Evolutionary conservation across 225 moss, liverwort and hornwort genomes (phyloP).

Genomic region (Thuidium tamariscinum): DNA sequence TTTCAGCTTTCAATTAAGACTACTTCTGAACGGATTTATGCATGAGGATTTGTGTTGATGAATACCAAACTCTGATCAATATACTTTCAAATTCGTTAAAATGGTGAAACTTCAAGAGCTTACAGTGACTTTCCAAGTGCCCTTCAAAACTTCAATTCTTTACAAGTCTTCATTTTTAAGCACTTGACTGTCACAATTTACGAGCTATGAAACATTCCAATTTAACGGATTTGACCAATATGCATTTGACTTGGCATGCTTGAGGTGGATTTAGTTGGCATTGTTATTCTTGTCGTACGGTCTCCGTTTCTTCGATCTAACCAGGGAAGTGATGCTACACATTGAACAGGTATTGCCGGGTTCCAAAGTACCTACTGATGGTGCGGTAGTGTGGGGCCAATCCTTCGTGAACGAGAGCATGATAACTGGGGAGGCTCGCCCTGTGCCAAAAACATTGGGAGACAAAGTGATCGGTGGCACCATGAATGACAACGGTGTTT

Average conservation of each 20-base stretch:
- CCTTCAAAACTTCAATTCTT: too few species aligned
- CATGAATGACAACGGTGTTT: slow-evolving; percentile 89
- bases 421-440: slow-evolving; percentile 97
- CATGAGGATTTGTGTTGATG: neutral
- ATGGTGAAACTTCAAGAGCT: neutral
- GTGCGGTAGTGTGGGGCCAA: slow-evolving; percentile 75
- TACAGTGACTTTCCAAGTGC: neutral
- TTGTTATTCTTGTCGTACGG: neutral
- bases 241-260: neutral
- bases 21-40: neutral
- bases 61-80: neutral
- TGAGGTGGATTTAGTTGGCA: neutral
- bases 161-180: neutral
- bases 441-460: slow-evolving; percentile 66
- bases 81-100: neutral
- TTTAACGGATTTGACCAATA: neutral
- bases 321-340: neutral
- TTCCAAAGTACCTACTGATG: slow-evolving; percentile 90
- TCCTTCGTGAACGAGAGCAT: slow-evolving; percentile 96
- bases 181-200: neutral
- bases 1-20: neutral
- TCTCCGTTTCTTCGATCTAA: slow-evolving; percentile 1
- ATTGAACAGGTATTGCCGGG: slow-evolving; percentile 60
- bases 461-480: slow-evolving; percentile 96
- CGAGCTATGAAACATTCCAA: neutral